These are phyloP conservation scores for Plasmodium cynomolgi DNA, from an alignment of 169 alveolate genomes.

Conservation along the genomic window DNA sequence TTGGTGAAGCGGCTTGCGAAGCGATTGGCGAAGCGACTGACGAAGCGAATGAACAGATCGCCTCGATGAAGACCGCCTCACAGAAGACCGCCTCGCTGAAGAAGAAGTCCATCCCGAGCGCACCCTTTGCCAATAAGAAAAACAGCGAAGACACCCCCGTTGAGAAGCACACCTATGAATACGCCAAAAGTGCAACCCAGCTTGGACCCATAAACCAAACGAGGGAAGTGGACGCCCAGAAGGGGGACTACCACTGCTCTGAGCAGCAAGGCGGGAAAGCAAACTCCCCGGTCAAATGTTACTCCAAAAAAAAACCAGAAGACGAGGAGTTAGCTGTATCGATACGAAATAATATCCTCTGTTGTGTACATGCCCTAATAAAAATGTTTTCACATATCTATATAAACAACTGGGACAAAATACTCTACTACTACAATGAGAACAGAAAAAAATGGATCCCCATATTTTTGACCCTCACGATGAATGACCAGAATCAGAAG, in stretches of 20 bases:
- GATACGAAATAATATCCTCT: constrained; percentile 34
- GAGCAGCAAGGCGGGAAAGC: neutral
- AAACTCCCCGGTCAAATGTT: neutral
- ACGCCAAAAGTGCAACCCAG: neutral
- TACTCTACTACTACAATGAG: constrained; percentile 69
- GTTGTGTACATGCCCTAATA: constrained; percentile 46
- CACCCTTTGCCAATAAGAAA: neutral
- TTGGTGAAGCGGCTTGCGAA: neutral
- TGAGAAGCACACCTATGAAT: neutral
- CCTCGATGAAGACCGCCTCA: neutral
- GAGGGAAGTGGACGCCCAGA: neutral
- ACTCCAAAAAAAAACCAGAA: constrained; percentile 34
- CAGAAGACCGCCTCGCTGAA: neutral
- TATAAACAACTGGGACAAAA: constrained; percentile 67
- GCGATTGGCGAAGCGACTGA: neutral
- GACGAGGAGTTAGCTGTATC: constrained; percentile 37
- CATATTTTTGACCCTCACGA: constrained; percentile 23
- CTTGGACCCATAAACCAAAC: neutral
- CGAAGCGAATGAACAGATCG: neutral
- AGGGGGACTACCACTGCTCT: neutral
- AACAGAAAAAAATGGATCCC: constrained; percentile 33
- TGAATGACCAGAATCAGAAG: constrained; percentile 41
- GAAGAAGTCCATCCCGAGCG: neutral
- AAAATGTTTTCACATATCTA: constrained; percentile 70
- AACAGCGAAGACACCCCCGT: neutral